phyloP scores from a whole-genome alignment of 129 eudicot species.

The Pittosporum tobira region DNA sequence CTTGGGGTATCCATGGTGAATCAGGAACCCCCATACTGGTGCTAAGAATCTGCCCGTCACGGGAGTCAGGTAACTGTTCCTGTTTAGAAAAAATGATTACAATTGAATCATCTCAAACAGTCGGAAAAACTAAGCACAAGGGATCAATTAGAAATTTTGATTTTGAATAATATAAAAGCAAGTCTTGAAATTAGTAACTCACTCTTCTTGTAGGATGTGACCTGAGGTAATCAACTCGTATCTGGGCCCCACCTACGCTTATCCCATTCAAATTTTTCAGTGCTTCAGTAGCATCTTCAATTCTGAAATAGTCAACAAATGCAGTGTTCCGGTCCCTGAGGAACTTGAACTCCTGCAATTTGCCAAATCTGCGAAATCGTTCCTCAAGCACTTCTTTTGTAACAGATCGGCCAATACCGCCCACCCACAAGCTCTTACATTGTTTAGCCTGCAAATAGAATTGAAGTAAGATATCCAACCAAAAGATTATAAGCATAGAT shows the following conservation, averaged over 20 bases:
- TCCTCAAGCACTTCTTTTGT: slow-evolving; percentile 69
- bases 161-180: not conserved
- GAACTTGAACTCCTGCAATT: slow-evolving; percentile 73
- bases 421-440: slow-evolving; percentile 84
- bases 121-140: not conserved
- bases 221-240: slow-evolving; percentile 87
- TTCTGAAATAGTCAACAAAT: slow-evolving; percentile 51
- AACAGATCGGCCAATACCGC: slow-evolving; percentile 61
- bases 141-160: not conserved
- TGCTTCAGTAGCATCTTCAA: slow-evolving; percentile 90
- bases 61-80: slow-evolving; percentile 57
- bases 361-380: slow-evolving; percentile 63
- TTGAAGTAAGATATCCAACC: not conserved
- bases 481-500: too few relatives aligned
- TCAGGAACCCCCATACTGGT: slow-evolving; percentile 48
- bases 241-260: slow-evolving; percentile 49
- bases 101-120: not conserved
- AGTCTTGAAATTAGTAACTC: slow-evolving; percentile 18
- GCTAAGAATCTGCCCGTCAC: slow-evolving; percentile 37
- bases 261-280: slow-evolving; percentile 64
- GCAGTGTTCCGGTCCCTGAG: slow-evolving; percentile 77
- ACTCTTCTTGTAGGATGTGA: slow-evolving; percentile 71
- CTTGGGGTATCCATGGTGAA: slow-evolving; percentile 53
- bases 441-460: slow-evolving; percentile 74
- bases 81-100: slow-evolving; percentile 22